These are phyloP conservation scores for Colletotrichum trifolii DNA, from an alignment of 2,329 filamentous ascomycete genomes.

Conservation along the genomic window DNA sequence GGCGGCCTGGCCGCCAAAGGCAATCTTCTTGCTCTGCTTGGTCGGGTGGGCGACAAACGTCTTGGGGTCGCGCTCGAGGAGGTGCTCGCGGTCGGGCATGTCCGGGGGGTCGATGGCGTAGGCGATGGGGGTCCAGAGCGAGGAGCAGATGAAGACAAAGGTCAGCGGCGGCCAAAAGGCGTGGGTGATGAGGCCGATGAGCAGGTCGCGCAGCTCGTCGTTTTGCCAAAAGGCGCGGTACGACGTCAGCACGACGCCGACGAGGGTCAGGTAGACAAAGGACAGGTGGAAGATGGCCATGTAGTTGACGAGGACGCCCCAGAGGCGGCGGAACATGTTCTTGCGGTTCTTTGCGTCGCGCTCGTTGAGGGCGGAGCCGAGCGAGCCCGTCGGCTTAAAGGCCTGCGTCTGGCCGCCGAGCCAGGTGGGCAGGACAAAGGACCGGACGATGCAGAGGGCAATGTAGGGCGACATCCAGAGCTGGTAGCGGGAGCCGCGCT, in stretches of 20 bases:
- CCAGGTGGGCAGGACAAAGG: conserved; percentile 68
- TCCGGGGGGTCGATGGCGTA: conserved; percentile 71
- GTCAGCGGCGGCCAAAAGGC: conserved; percentile 71
- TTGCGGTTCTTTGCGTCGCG: conserved; percentile 63
- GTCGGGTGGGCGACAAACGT: conserved; percentile 65
- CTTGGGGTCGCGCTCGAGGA: conserved; percentile 66
- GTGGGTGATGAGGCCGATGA: conserved; percentile 67
- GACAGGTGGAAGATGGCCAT: conserved; percentile 65
- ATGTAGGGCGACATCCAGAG: conserved; percentile 74
- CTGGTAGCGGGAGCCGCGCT: conserved; percentile 65
- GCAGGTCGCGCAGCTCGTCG: conserved; percentile 50
- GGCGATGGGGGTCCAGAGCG: conserved; percentile 67
- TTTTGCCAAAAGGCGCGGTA: conserved; percentile 61
- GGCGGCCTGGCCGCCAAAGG: conserved; percentile 63
- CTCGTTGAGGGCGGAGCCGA: conserved; percentile 67
- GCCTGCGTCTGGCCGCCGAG: conserved; percentile 68
- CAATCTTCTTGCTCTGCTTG: conserved; percentile 63
- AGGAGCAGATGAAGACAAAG: conserved; percentile 65
- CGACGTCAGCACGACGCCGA: conserved; percentile 60
- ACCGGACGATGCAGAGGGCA: conserved; percentile 65
- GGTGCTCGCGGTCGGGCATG: conserved; percentile 67
- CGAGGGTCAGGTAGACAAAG: conserved; percentile 65
- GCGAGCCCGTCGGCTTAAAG: conserved; percentile 70
- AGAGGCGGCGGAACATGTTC: conserved; percentile 64
- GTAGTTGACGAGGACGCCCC: conserved; percentile 66